phyloP scores from a whole-genome alignment of 1,139 yeast genomes.

The Pichia sp. region DNA sequence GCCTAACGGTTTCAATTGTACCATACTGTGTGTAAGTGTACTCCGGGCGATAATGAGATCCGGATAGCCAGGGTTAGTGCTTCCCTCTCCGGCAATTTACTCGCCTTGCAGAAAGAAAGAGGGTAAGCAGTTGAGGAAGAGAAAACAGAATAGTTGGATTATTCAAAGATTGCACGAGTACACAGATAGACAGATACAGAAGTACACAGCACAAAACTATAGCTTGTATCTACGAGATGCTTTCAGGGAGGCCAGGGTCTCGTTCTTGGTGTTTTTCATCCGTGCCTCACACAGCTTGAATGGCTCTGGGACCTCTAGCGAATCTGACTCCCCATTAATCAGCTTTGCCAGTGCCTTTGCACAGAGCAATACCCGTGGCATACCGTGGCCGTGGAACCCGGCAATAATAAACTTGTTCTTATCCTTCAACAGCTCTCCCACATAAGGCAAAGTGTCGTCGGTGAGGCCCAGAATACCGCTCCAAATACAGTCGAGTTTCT shows the following conservation, averaged over 20 bases:
- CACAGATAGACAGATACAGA: too few species aligned
- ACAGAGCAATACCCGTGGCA: conserved; percentile 27
- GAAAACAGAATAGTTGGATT: too few species aligned
- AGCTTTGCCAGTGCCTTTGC: conserved; percentile 25
- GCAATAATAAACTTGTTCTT: conserved; percentile 28
- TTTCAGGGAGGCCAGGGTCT: conserved; percentile 18
- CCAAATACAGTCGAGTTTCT: conserved; percentile 22
- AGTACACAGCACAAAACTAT: too few species aligned
- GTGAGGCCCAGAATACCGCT: conserved; percentile 31
- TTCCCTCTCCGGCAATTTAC: not conserved
- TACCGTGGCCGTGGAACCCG: conserved; percentile 33
- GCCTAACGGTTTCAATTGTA: too few species aligned
- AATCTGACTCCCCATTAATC: conserved; percentile 12
- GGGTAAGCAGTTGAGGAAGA: too few species aligned
- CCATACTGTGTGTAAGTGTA: too few species aligned
- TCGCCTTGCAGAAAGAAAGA: not conserved
- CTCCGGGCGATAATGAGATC: not conserved
- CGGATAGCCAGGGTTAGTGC: not conserved
- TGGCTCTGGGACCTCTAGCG: conserved; percentile 21
- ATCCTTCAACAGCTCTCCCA: conserved; percentile 25
- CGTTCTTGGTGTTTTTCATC: conserved; percentile 17
- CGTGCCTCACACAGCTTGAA: conserved; percentile 23
- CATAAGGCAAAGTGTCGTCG: conserved; percentile 28
- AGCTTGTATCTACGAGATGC: conserved; percentile 1
- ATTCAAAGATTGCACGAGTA: too few species aligned